Conservation (phyloP, 2,329 filamentous ascomycete species). For the Arthrobotrys musiformis region DNA sequence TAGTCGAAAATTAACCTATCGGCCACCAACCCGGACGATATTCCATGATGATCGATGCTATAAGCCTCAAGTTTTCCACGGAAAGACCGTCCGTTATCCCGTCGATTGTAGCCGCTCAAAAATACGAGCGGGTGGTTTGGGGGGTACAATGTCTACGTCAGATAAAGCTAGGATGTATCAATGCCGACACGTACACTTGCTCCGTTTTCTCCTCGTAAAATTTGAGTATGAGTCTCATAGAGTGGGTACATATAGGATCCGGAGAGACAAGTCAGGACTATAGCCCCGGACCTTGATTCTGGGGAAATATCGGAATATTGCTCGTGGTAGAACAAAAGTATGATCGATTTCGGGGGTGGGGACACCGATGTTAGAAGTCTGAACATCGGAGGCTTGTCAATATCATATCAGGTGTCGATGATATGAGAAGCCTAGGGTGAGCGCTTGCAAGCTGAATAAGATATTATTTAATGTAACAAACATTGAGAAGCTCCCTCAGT, state of each 20-base stretch:
- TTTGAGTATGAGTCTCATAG: not conserved
- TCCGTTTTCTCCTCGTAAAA: not conserved
- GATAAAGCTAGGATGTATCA: not conserved
- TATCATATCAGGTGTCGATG: constrained; percentile 14
- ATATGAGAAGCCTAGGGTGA: not conserved
- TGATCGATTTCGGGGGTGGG: not conserved
- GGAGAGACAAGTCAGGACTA: not conserved
- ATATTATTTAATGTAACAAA: not conserved
- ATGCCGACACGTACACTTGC: not conserved
- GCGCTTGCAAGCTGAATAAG: not conserved
- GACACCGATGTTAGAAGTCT: not conserved
- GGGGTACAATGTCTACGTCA: constrained; percentile 1
- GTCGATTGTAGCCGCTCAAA: not conserved
- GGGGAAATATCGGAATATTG: constrained; percentile 11
- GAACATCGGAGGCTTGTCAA: not conserved
- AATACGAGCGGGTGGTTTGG: constrained; percentile 3
- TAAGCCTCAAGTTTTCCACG: not conserved
- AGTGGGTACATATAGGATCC: not conserved
- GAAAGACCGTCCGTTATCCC: constrained; percentile 5
- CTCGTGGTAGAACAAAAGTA: not conserved
- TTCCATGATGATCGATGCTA: not conserved
- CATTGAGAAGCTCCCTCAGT: not conserved
- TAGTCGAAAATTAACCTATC: not conserved
- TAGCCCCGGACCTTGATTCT: constrained; percentile 6
- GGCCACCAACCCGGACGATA: not conserved